Evolutionary conservation across 768 basidiomycete genomes (phyloP).

Genomic region (Pluteus cervinus): DNA sequence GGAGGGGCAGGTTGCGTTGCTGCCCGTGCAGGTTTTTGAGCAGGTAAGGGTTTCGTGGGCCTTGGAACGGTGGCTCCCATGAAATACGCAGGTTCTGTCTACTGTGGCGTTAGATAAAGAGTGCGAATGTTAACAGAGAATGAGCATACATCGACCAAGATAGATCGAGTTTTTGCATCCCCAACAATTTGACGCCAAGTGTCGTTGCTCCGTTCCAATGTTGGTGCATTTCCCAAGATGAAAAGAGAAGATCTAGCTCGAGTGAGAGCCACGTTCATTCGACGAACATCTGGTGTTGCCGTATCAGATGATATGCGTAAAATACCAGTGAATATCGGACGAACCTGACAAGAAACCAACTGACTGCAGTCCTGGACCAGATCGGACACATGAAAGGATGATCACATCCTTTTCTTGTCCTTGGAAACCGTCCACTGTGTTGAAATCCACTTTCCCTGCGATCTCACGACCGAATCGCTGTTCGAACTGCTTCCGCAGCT

Average conservation of each 20-base stretch:
- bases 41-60: conserved; percentile 9
- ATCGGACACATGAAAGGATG: conserved; percentile 94
- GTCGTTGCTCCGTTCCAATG: conserved; percentile 79
- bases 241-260: conserved; percentile 92
- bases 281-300: conserved; percentile 58
- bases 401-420: conserved; percentile 99
- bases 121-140: neutral
- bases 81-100: too few species aligned
- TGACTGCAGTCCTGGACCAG: conserved; percentile 73
- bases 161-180: conserved; percentile 64
- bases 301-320: conserved; percentile 5
- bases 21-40: conserved; percentile 15
- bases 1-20: conserved; percentile 10
- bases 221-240: conserved; percentile 86
- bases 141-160: conserved; percentile 55
- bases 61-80: conserved; percentile 16
- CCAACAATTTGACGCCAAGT: conserved; percentile 74
- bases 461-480: conserved; percentile 68
- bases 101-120: neutral
- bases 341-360: conserved; percentile 88
- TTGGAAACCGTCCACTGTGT: conserved; percentile 98
- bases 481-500: conserved; percentile 66
- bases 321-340: conserved; percentile 4
- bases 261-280: conserved; percentile 99
- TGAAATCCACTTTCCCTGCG: conserved; percentile 75